Base-by-base conservation (phyloP, 768 basidiomycete genomes). In the Candolleomyces eurysporus region DNA sequence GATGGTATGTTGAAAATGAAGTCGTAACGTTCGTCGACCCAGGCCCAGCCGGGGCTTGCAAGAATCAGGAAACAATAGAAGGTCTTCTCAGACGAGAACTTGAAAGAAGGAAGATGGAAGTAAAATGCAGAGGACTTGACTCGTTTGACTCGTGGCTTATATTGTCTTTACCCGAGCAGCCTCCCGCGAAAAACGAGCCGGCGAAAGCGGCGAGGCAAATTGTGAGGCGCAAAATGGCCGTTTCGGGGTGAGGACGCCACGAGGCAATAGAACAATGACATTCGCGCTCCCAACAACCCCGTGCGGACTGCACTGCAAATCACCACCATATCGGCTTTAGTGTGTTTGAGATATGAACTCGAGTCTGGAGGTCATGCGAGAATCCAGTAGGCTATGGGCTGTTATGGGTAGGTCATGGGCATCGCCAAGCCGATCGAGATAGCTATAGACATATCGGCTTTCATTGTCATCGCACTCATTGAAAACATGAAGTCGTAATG, bases 31-130 rank as follows among this genome's bases (percentile, higher is more conserved):
- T 40, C 16, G 50, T 45, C 10, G 50, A 40, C 53, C 60, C 42
- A 61, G 60, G 59, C 51, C 40, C 60, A 61, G 60, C 60, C 60
- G 36, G 36, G 36, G 36, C 36, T 36, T 36, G 36, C 11, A 7
- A 36, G 36, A 36, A 36, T 36, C 36, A 36, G 11, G 36, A 36
- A 36, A 36, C 36, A 36, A 36, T 11, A 11, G 36, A 54, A 30
- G 19, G 52, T 43, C 6, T 39, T 31, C 26, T 36, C 31, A 49
- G 22, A 21, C 51, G 11, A 43, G 61, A 66, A 53, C 58, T 36
- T 50, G 49, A 55, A 60, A 57, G 58, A 32, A 63, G 61, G 61
- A 68, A 65, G 40, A 43, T 36, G 40, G 32, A 14, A 11, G 40
- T 43, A 19, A 40, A 56, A 56, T 36, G 36, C 51, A 31, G 26